Evolutionary conservation across 352 stramenopile species (phyloP).

Genomic region (Globisporangium parvum): DNA sequence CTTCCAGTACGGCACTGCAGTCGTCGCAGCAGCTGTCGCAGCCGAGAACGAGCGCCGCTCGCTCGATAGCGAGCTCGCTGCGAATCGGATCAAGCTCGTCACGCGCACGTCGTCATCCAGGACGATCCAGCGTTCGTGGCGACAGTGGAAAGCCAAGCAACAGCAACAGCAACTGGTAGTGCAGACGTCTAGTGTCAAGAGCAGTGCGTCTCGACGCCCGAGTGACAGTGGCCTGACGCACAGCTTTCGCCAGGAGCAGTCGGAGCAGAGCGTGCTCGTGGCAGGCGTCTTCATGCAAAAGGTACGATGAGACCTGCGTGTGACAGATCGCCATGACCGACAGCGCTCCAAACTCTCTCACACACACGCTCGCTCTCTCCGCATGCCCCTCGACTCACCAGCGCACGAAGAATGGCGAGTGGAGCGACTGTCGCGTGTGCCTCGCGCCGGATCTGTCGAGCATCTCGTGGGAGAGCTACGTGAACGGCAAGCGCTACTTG

Average conservation of each 20-base stretch:
- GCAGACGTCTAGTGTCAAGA: neutral
- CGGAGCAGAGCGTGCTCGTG: conserved; percentile 1
- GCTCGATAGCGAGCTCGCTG: neutral
- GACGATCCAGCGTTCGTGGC: conserved; percentile 17
- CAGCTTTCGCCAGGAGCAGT: neutral
- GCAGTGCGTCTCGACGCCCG: neutral
- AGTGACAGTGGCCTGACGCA: neutral
- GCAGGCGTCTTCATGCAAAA: conserved; percentile 8
- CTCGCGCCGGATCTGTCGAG: conserved; percentile 2
- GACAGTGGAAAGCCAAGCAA: conserved; percentile 5
- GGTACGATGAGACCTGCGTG: no score
- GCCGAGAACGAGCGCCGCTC: neutral
- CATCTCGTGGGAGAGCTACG: conserved; percentile 11
- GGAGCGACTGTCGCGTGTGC: conserved; percentile 6
- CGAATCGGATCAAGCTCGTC: neutral
- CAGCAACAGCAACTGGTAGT: neutral
- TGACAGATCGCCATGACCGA: no score
- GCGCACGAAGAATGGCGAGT: conserved; percentile 7
- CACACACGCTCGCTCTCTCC: neutral
- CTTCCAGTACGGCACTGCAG: neutral
- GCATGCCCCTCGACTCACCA: neutral
- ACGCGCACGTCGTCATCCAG: conserved; percentile 3
- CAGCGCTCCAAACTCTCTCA: neutral
- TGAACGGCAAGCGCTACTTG: conserved; percentile 7
- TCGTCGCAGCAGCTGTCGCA: neutral